Base-by-base conservation (phyloP, 768 basidiomycete genomes). In the Butyriboletus loyo region DNA sequence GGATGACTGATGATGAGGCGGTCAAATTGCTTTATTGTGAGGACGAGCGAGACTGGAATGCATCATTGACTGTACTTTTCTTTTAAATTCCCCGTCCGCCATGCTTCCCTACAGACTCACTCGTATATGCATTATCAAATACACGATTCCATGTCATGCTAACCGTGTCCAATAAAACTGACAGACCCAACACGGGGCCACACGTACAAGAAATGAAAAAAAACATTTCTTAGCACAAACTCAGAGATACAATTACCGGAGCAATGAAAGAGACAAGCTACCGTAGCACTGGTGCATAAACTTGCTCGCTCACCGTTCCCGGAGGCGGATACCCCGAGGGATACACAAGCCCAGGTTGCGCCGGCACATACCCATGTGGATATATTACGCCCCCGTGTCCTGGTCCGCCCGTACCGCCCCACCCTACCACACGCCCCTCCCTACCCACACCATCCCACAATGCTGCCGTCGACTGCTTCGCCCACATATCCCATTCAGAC, bases 401-500 rank as follows among this genome's bases (percentile, higher is more conserved):
- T 11, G 27, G 51, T 11, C 31, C 36, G 3, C 34, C 35, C n/a
- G 8, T 8, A 30, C 43, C 38, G 10, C 24, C 49, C 50, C 57
- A 31, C 2, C 48, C 47, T 5, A 32, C 32, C 17, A 7, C 17
- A 27, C 17, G 51, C 22, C 46, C 37, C 5, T 21, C 40, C 43
- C 24, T 30, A 31, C 38, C 38, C 27, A 25, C 3, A n/a, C 46
- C 52, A 14, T 44, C 50, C 58, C 28, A 45, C 36, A 64, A n/a
- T 21, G 3, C 42, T 28, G 50, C 61, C 39, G 55, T 24, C 24
- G 61, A 53, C 30, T 64, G 68, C 53, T 55, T 56, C 31, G 68
- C 62, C 62, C 57, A 55, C 56, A 46, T 51, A 40, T 69, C 60
- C 60, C 67, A 66, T 36, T 56, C 52, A 3, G 57, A 46, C 60